phyloP scores from a whole-genome alignment of 2,329 filamentous ascomycete genomes.

The Colletotrichum kahawae region DNA sequence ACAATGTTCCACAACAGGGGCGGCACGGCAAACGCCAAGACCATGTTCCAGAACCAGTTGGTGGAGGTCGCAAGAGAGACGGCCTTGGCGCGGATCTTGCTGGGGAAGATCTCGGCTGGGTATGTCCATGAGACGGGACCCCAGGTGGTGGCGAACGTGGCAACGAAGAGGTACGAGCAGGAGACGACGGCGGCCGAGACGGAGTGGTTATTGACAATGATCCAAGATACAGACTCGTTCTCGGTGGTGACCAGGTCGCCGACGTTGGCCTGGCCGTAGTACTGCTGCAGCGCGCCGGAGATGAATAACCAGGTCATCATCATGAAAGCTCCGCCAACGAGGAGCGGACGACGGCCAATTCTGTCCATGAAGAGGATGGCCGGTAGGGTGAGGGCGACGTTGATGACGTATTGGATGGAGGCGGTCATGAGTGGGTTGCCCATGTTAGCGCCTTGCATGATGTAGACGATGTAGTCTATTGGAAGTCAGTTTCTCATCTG shows the following conservation, averaged over 20 bases:
- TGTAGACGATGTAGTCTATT: slow-evolving; percentile 62
- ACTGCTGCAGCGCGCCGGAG: slow-evolving; percentile 66
- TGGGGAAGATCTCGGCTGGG: slow-evolving; percentile 51
- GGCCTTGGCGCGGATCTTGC: slow-evolving; percentile 47
- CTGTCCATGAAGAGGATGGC: slow-evolving; percentile 66
- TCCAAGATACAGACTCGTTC: slow-evolving; percentile 61
- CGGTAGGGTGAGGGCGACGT: slow-evolving; percentile 63
- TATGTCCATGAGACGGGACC: slow-evolving; percentile 57
- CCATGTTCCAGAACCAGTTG: slow-evolving; percentile 54
- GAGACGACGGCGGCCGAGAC: slow-evolving; percentile 70
- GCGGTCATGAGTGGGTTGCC: slow-evolving; percentile 62
- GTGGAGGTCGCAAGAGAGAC: slow-evolving; percentile 45
- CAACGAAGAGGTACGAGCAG: slow-evolving; percentile 69
- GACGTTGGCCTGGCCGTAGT: slow-evolving; percentile 57
- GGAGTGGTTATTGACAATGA: slow-evolving; percentile 53
- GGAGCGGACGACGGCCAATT: slow-evolving; percentile 60
- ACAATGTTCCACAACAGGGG: slow-evolving; percentile 47
- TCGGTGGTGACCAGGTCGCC: slow-evolving; percentile 38
- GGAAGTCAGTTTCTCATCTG: neutral
- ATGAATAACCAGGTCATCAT: slow-evolving; percentile 69
- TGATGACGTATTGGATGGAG: slow-evolving; percentile 69
- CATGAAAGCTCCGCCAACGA: slow-evolving; percentile 60
- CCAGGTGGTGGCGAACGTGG: slow-evolving; percentile 43
- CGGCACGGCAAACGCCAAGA: slow-evolving; percentile 58
- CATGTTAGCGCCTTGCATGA: slow-evolving; percentile 63